A percentile compares a stretch with the other conserved stretches of the same genome.
Evolutionary conservation across 106 monocot genomes (phyloP).

Genomic region (Platanthera zijinensis): DNA sequence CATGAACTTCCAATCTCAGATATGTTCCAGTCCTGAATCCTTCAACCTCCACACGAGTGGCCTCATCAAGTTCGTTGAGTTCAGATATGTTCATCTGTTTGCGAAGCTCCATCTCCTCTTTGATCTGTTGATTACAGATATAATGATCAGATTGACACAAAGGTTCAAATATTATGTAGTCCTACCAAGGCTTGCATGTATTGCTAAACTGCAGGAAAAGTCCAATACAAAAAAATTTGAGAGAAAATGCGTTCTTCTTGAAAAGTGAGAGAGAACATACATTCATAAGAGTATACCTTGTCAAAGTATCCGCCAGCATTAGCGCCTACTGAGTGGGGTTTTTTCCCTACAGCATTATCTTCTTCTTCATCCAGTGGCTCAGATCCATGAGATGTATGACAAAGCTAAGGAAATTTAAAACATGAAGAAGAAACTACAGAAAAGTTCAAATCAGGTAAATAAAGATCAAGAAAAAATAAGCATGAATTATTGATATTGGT

Average conservation of each 20-base stretch:
- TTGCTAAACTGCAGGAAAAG: neutral
- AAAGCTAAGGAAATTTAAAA: conserved; percentile 46
- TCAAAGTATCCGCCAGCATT: conserved; percentile 71
- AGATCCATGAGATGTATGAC: conserved; percentile 63
- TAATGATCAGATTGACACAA: neutral
- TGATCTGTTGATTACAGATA: conserved; percentile 47
- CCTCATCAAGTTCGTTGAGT: conserved; percentile 93
- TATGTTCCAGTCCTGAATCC: conserved; percentile 88
- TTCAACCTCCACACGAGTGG: conserved; percentile 69
- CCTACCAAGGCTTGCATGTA: neutral
- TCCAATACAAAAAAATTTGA: neutral
- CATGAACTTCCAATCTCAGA: conserved; percentile 80
- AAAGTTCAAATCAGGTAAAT: neutral
- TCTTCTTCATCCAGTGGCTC: conserved; percentile 57
- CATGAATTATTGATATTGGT: neutral
- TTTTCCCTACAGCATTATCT: conserved; percentile 23
- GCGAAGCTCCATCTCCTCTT: conserved; percentile 85
- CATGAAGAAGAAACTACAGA: neutral
- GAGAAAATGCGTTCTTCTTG: neutral
- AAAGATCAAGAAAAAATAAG: neutral
- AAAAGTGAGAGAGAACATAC: neutral
- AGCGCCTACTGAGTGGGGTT: conserved; percentile 20
- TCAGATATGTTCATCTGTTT: conserved; percentile 82
- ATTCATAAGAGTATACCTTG: conserved; percentile 38
- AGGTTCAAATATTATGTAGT: neutral